Evolutionary conservation across 768 basidiomycete species (phyloP), one percentile per base, ranked within the genome.

Genomic region (Mycena epipterygia): DNA sequence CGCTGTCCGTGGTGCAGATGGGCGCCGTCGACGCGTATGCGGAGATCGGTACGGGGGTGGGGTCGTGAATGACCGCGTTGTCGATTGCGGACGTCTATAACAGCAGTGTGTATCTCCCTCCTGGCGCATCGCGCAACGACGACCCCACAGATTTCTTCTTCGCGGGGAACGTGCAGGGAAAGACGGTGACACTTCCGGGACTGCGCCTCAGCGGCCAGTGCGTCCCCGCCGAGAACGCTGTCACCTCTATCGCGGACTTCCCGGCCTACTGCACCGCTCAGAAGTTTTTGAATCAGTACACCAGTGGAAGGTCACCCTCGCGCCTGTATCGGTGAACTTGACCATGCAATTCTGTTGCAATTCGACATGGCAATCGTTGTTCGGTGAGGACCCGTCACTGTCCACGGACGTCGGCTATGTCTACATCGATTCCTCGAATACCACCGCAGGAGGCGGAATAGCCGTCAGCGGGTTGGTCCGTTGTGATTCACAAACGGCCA

Each of bases 121-220:
- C 53, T 5, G 60, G 42, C 4, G 60, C 29, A 1, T 51, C 68
- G 23, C 64, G 64, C 27, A 17, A 17, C 58, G 23, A 11, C 30
- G 67, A 73, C 30, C 69, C 64, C 9, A 51, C 27, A 11, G 73
- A 70, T 42, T 65, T 69, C 53, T 76, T 74, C 57, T 70, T 76
- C 57, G 67, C 61, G 2, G 75, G 71, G 41, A 51, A 64, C 52
- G 66, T 71, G 12, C 52, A 63, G 11, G 66, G 61, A 14, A 56
- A 37, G 57, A 66, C 61, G 21, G 56, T 56, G 41, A 56, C 51
- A 23, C 68, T 76, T 17, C 75, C 75, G 4, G 75, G 75, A 13
- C 35, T 74, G 48, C 75, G 71, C 27, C 57, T 76, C 29, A 67
- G 25, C n/a, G 73, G 75, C 29, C 60, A 68, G n/a, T 76, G 75